phyloP scores from a whole-genome alignment of 176 grass and related monocot genomes.

The Calamus simplicifolius region DNA sequence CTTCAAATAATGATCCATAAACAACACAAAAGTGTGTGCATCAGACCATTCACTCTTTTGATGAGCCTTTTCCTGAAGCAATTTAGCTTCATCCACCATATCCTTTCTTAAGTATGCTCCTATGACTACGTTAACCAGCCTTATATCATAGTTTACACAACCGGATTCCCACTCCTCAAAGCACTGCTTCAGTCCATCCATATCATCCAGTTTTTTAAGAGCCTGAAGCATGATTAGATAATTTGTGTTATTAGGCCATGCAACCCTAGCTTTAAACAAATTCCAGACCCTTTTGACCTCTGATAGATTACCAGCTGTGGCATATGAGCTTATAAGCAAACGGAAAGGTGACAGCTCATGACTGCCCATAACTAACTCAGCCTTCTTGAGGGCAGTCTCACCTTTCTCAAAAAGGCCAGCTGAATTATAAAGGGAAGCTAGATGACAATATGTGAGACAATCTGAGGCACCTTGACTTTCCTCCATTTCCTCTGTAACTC shows the following conservation, averaged over 20 bases:
- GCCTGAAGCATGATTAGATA: constrained; percentile 8
- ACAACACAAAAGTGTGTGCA: no score
- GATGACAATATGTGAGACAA: constrained; percentile 9
- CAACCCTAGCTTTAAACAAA: background rate
- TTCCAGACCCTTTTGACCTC: constrained; percentile 11
- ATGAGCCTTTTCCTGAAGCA: background rate
- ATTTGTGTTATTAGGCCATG: background rate
- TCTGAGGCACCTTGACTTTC: constrained; percentile 6
- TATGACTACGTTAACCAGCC: background rate
- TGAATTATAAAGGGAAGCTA: background rate
- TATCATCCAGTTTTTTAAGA: constrained; percentile 4
- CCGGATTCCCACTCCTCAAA: constrained; percentile 7
- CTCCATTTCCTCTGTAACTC: constrained; percentile 2
- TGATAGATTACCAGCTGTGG: constrained; percentile 1
- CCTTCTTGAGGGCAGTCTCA: constrained; percentile 1
- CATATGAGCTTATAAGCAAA: constrained; percentile 11
- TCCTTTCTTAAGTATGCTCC: background rate
- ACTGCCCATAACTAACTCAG: constrained; percentile 5
- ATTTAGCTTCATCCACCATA: constrained; percentile 2
- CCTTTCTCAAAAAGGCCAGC: constrained; percentile 8
- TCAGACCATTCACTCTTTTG: background rate
- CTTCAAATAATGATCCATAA: no score
- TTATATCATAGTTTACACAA: constrained; percentile 8
- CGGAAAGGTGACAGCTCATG: background rate
- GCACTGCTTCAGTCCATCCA: background rate